Conservation (phyloP, 192 early-diverging fungal species). For the Entophlyctis luteolus region DNA sequence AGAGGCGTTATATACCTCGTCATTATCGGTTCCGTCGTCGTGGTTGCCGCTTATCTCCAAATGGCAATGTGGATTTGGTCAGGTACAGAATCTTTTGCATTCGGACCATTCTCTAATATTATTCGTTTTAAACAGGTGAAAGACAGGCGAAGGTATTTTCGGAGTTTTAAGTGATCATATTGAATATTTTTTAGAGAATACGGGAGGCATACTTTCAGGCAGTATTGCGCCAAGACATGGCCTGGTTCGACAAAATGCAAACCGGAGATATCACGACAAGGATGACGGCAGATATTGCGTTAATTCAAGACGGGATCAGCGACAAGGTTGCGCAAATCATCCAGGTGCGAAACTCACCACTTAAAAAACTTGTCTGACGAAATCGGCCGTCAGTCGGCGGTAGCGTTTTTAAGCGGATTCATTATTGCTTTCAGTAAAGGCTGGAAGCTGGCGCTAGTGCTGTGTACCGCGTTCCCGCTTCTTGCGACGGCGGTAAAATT, state of each 20-base stretch:
- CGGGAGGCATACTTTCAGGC: not conserved
- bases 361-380: too few relatives aligned
- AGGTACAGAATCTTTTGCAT: too few relatives aligned
- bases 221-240: constrained; percentile 36
- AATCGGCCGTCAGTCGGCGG: too few relatives aligned
- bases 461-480: constrained; percentile 72
- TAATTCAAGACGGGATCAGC: constrained; percentile 78
- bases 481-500: constrained; percentile 47
- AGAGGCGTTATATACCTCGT: constrained; percentile 26
- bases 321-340: constrained; percentile 73
- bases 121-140: too few relatives aligned
- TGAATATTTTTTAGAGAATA: too few relatives aligned
- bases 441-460: constrained; percentile 78
- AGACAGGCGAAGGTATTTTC: too few relatives aligned
- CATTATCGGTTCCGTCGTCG: constrained; percentile 27
- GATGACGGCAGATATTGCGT: constrained; percentile 47
- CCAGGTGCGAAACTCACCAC: constrained; percentile 52
- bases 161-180: too few relatives aligned
- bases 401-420: constrained; percentile 67
- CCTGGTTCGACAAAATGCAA: constrained; percentile 35
- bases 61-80: constrained; percentile 33
- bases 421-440: constrained; percentile 64
- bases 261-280: constrained; percentile 32
- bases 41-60: constrained; percentile 29
- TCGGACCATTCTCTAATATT: too few relatives aligned